phyloP scores from a whole-genome alignment of 192 early-diverging fungal species.

The Rhizophagus prolifer region DNA sequence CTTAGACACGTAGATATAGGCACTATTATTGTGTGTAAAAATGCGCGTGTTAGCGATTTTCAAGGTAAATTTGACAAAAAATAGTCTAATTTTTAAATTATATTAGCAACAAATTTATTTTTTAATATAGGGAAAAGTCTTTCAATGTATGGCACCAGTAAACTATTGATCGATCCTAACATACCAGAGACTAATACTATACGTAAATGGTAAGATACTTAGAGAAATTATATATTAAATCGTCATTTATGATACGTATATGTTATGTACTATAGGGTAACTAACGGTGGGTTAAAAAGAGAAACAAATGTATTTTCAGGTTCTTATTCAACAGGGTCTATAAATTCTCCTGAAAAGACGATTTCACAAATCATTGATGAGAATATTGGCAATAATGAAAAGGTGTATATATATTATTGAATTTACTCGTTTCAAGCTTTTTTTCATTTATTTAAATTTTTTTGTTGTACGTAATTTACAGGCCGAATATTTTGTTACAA shows the following conservation, averaged over 20 bases:
- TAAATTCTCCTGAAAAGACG: conserved; percentile 48
- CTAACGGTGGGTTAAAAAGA: not conserved
- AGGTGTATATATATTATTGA: conserved; percentile 36
- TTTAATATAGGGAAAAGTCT: conserved; percentile 44
- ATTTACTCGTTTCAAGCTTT: not conserved
- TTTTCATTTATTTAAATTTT: not conserved
- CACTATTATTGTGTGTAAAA: conserved; percentile 82
- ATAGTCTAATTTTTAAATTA: not conserved
- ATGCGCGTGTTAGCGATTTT: conserved; percentile 84
- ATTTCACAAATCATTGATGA: conserved; percentile 67
- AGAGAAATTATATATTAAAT: not conserved
- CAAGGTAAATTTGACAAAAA: conserved; percentile 47
- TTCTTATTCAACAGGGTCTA: not conserved
- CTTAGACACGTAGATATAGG: conserved; percentile 49
- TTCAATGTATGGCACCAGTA: conserved; percentile 47
- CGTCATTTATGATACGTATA: not conserved
- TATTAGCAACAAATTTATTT: conserved; percentile 16
- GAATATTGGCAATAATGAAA: conserved; percentile 65
- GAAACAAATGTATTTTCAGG: not conserved
- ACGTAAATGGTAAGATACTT: conserved; percentile 67
- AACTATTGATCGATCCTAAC: conserved; percentile 70
- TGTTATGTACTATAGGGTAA: not conserved
- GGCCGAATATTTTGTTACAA: conserved; percentile 72
- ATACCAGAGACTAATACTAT: conserved; percentile 71
- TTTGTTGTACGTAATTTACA: conserved; percentile 22